Percentiles rank a stretch among this genome's conserved stretches.
These are phyloP conservation scores for Colletotrichum tropicicola DNA, from an alignment of 2,329 filamentous ascomycete species.

Conservation along the genomic window DNA sequence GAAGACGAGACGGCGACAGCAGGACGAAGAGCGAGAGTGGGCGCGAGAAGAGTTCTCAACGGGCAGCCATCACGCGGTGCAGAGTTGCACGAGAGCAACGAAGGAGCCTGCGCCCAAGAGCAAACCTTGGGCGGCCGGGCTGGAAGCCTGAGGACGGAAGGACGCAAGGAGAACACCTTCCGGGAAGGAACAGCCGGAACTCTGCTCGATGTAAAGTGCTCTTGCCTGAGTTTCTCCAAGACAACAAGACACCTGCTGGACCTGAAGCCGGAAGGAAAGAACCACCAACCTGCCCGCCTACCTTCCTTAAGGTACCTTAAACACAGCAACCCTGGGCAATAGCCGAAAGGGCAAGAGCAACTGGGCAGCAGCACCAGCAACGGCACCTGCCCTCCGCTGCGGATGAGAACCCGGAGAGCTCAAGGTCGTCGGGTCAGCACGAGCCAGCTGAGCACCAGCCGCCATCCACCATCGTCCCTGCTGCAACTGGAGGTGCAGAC, in stretches of 20 bases:
- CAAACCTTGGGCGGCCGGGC: neutral
- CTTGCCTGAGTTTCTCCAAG: neutral
- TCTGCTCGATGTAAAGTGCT: neutral
- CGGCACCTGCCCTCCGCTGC: neutral
- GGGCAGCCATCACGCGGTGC: neutral
- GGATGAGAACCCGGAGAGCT: neutral
- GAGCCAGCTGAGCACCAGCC: constrained; percentile 10
- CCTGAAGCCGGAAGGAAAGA: no score
- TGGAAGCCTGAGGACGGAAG: neutral
- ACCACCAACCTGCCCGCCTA: no score
- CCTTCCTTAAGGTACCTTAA: neutral
- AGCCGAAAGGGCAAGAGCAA: no score
- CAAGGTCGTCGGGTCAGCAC: neutral
- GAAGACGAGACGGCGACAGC: neutral
- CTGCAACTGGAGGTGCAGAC: neutral
- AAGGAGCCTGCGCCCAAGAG: neutral
- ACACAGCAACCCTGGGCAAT: neutral
- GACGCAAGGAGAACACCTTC: neutral
- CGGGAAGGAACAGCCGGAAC: neutral
- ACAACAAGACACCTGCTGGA: neutral
- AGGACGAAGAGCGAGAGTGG: constrained; percentile 3
- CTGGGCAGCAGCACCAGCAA: no score
- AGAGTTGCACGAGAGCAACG: neutral
- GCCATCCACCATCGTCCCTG: neutral
- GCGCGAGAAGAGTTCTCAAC: neutral